Percentiles rank a stretch among this genome's conserved stretches.
Evolutionary conservation across 495 filamentous ascomycete genomes (phyloP).

Genomic region (Aspergillus sparsus): DNA sequence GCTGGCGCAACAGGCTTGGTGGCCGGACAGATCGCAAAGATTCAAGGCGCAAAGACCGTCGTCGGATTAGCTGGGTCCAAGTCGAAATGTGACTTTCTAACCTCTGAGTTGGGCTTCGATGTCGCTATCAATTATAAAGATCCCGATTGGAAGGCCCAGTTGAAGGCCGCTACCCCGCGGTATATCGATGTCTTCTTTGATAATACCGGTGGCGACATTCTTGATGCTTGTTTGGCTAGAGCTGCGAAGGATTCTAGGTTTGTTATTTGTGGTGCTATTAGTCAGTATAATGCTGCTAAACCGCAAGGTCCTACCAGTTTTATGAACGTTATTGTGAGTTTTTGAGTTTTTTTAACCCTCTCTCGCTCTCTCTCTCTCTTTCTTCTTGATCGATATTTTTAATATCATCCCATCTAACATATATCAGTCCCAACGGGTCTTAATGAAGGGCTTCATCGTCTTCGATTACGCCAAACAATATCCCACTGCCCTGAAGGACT

Average conservation of each 20-base stretch:
- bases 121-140: slow-evolving; percentile 59
- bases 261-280: slow-evolving; percentile 57
- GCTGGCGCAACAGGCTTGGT: slow-evolving; percentile 71
- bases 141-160: slow-evolving; percentile 51
- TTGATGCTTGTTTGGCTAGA: slow-evolving; percentile 52
- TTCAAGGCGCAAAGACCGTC: slow-evolving; percentile 56
- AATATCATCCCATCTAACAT: slow-evolving; percentile 22
- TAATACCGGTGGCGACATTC: slow-evolving; percentile 57
- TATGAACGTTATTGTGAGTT: slow-evolving; percentile 53
- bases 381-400: neutral
- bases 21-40: slow-evolving; percentile 68
- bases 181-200: slow-evolving; percentile 62
- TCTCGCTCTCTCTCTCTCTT: slow-evolving; percentile 5
- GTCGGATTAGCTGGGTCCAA: slow-evolving; percentile 53
- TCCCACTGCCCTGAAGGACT: slow-evolving; percentile 44
- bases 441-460: slow-evolving; percentile 59
- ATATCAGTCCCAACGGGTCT: slow-evolving; percentile 48
- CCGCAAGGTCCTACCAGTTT: slow-evolving; percentile 49
- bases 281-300: slow-evolving; percentile 53
- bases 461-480: slow-evolving; percentile 53
- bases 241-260: slow-evolving; percentile 51
- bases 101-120: slow-evolving; percentile 51
- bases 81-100: slow-evolving; percentile 53
- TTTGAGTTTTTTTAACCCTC: neutral
- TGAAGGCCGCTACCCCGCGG: slow-evolving; percentile 48